phyloP scores from a whole-genome alignment of 768 basidiomycete species.

The Mycena capillaripes region DNA sequence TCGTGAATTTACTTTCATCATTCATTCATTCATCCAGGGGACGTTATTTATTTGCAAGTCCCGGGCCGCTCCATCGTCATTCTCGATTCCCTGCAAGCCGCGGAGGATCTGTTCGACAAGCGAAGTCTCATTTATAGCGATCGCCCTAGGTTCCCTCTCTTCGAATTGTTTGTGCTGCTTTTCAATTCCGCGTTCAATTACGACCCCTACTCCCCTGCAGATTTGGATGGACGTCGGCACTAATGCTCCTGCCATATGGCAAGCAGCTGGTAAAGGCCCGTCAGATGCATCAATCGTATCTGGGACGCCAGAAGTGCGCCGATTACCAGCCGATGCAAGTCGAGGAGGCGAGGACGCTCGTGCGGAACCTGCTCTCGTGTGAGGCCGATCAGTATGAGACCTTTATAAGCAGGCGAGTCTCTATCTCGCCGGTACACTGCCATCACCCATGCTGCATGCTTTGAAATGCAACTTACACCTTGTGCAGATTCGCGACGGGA shows the following conservation, averaged over 20 bases:
- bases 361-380: background rate
- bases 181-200: background rate
- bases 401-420: conserved; percentile 8
- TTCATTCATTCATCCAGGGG: conserved; percentile 30
- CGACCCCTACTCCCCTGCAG: background rate
- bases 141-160: conserved; percentile 41
- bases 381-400: background rate
- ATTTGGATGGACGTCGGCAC: conserved; percentile 33
- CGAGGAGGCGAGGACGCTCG: conserved; percentile 22
- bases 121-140: conserved; percentile 53
- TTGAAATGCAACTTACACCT: background rate
- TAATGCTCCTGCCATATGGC: conserved; percentile 41
- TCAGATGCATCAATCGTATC: conserved; percentile 41
- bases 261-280: conserved; percentile 42
- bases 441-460: too few species aligned
- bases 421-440: too few species aligned
- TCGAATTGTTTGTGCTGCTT: conserved; percentile 35
- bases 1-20: background rate
- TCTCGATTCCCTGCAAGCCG: conserved; percentile 52
- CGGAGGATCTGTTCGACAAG: conserved; percentile 58
- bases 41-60: conserved; percentile 37
- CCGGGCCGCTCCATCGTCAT: conserved; percentile 41
- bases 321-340: conserved; percentile 37
- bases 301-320: conserved; percentile 36
- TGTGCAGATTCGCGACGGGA: conserved; percentile 34